These are phyloP conservation scores for Penicillium coffeae DNA, from an alignment of 495 filamentous ascomycete species.

Conservation along the genomic window DNA sequence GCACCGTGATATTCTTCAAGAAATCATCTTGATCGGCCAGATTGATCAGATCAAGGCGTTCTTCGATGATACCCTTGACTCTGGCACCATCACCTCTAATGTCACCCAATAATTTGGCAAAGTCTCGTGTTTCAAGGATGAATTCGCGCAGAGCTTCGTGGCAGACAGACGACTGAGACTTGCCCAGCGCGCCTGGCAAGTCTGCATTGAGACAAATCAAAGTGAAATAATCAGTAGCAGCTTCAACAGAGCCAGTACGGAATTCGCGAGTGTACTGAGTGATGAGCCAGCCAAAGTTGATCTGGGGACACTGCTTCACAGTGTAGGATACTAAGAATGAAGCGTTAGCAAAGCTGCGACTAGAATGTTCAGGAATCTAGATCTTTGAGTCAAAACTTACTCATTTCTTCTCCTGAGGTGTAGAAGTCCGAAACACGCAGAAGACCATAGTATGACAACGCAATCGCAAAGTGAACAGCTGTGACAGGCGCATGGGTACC, in stretches of 20 bases:
- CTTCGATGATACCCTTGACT: slow-evolving; percentile 81
- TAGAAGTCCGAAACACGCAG: slow-evolving; percentile 75
- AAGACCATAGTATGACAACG: slow-evolving; percentile 85
- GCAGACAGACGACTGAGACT: slow-evolving; percentile 74
- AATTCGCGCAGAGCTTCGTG: slow-evolving; percentile 94
- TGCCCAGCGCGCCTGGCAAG: slow-evolving; percentile 66
- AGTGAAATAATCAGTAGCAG: slow-evolving; percentile 89
- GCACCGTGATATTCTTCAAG: slow-evolving; percentile 77
- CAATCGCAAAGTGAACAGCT: slow-evolving; percentile 92
- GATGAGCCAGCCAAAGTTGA: slow-evolving; percentile 90
- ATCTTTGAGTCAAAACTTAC: slow-evolving; percentile 38
- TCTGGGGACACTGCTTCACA: slow-evolving; percentile 76
- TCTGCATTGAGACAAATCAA: slow-evolving; percentile 92
- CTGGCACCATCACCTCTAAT: slow-evolving; percentile 76
- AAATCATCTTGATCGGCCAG: slow-evolving; percentile 76
- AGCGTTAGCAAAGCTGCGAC: slow-evolving; percentile 27
- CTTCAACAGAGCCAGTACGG: slow-evolving; percentile 77
- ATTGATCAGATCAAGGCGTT: slow-evolving; percentile 79
- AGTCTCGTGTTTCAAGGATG: slow-evolving; percentile 89
- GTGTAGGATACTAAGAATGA: slow-evolving; percentile 53
- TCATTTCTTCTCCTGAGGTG: slow-evolving; percentile 64
- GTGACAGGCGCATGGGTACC: slow-evolving; percentile 86
- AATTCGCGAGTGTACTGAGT: slow-evolving; percentile 96
- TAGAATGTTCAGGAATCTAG: slow-evolving; percentile 1
- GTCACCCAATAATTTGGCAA: slow-evolving; percentile 89